Base-by-base conservation (phyloP, 2,329 filamentous ascomycete genomes). In the Sclerotinia spermophila region DNA sequence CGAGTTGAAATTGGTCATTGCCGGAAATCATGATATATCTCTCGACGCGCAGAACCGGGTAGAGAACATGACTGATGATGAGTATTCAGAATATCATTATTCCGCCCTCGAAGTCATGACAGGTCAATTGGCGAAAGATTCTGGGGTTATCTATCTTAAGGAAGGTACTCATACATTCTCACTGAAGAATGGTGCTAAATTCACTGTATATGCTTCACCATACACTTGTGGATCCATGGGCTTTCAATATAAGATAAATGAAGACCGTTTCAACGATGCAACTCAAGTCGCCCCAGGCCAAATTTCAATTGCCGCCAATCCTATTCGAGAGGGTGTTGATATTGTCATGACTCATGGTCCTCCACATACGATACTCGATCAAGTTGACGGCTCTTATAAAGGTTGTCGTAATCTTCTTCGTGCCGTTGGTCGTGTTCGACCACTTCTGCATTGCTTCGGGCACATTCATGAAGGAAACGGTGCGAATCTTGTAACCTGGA, bases 391-490 rank as follows among this genome's bases (percentile, higher is more conserved):
- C 5, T 44, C 74, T 15, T 76, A 76, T n/a, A 81, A 81, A 5
- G 86, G 86, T 3, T 86, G 85, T 71, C 73, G 74, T 0, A 72
- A 81, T 24, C 81, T 89, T 3, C 82, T 86, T 68, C 77, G 76
- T 0, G 84, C 86, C 0, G 75, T 88, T 0, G 79, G 81, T 3
- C 75, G 75, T 0, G 80, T 82, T 1, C 80, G 79, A 38, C 86
- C 86, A 3, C 76, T 77, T 8, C 73, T 89, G 5, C 85, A 87
- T 75, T 87, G 85, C 75, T 88, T 88, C 70, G 86, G 86, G 0
- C 87, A 88, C 71, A 84, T 88, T 21, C 86, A 88, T 74, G 84
- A 87, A 73, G 83, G 81, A 0, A 90, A 86, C 86, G 88, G 88
- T 5, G 84, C 82, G 0, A 84, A 83, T 68, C 72, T 86, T 4